These are phyloP conservation scores for Didymella exigua DNA, from an alignment of 2,329 filamentous ascomycete genomes.

Conservation along the genomic window DNA sequence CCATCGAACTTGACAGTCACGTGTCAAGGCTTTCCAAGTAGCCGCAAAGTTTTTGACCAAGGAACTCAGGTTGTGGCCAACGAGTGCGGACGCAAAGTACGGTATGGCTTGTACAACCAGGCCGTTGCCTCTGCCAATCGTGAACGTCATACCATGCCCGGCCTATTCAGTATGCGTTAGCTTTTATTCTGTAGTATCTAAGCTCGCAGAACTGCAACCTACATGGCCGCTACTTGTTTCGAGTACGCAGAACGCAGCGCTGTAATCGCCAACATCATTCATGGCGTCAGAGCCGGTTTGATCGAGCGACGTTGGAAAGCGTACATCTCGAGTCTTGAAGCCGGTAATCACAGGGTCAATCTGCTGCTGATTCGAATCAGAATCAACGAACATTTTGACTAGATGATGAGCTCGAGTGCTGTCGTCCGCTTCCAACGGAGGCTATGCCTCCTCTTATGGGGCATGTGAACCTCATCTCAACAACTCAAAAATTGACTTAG, in stretches of 20 bases:
- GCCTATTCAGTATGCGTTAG: conserved; percentile 62
- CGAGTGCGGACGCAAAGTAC: conserved; percentile 75
- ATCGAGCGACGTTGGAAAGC: conserved; percentile 76
- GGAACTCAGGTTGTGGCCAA: conserved; percentile 74
- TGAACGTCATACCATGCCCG: conserved; percentile 83
- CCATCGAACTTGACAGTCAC: conserved; percentile 88
- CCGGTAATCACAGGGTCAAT: background rate
- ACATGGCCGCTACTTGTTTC: conserved; percentile 60
- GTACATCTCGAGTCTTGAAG: background rate
- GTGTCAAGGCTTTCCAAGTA: conserved; percentile 88
- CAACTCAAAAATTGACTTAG: background rate
- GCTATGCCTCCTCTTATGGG: background rate
- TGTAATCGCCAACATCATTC: conserved; percentile 93
- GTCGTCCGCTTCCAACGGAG: background rate
- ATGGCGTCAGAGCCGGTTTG: conserved; percentile 95
- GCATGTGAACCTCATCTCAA: background rate
- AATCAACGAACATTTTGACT: background rate
- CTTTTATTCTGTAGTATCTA: background rate
- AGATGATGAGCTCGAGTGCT: background rate
- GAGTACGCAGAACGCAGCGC: conserved; percentile 87
- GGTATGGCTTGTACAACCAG: conserved; percentile 85
- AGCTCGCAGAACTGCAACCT: background rate
- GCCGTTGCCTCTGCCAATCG: conserved; percentile 88
- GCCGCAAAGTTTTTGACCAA: conserved; percentile 81
- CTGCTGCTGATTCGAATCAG: background rate